A percentile compares a stretch with the other conserved stretches of the same genome.
Evolutionary conservation across 192 early-diverging fungal species (phyloP).

Genomic region (Chytriomyces confervae): DNA sequence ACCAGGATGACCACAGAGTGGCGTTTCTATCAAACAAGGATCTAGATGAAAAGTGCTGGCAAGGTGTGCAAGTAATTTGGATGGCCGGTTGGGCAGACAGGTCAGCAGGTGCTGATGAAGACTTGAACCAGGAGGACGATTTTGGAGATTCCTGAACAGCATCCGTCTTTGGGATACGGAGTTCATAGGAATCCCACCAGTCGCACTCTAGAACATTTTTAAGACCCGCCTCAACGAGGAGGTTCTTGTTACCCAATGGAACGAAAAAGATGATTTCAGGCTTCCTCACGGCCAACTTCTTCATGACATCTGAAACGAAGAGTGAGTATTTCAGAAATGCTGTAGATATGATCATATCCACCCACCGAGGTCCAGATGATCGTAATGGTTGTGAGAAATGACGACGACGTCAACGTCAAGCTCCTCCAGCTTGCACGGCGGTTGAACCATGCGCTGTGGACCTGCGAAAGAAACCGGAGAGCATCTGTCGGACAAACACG

Average conservation of each 20-base stretch:
- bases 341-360: not conserved
- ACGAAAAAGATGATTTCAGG: slow-evolving; percentile 63
- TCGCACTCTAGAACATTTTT: slow-evolving; percentile 69
- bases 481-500: slow-evolving; percentile 74
- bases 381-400: slow-evolving; percentile 89
- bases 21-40: slow-evolving; percentile 68
- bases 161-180: slow-evolving; percentile 34
- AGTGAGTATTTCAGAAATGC: not conserved
- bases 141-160: not conserved
- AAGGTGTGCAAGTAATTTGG: slow-evolving; percentile 65
- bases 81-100: not conserved
- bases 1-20: slow-evolving; percentile 85
- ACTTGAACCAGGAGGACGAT: not conserved
- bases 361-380: slow-evolving; percentile 72
- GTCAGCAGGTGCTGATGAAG: not conserved
- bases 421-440: slow-evolving; percentile 66
- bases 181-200: slow-evolving; percentile 74
- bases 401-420: slow-evolving; percentile 78
- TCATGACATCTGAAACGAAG: slow-evolving; percentile 38
- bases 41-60: slow-evolving; percentile 75
- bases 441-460: slow-evolving; percentile 67
- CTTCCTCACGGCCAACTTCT: not conserved
- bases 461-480: slow-evolving; percentile 70
- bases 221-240: slow-evolving; percentile 57
- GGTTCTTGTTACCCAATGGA: slow-evolving; percentile 75